These are phyloP conservation scores for Spinacia oleracea DNA, from an alignment of 179 eudicot genomes.

Conservation along the genomic window DNA sequence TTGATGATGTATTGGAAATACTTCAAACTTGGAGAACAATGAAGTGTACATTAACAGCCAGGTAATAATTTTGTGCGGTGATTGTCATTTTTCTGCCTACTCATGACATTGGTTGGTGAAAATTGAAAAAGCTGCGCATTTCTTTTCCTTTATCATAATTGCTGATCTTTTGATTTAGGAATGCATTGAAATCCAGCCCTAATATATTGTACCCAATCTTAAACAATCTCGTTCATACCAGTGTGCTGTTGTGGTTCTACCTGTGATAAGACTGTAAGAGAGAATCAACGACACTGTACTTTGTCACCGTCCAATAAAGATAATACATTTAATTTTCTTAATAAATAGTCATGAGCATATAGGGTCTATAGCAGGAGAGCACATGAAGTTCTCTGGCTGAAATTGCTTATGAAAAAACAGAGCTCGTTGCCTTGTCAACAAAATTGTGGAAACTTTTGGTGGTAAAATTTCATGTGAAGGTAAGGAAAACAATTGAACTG, in stretches of 20 bases:
- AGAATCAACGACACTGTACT: neutral
- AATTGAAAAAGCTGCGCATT: neutral
- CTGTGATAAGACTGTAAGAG: neutral
- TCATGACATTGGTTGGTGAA: constrained; percentile 14
- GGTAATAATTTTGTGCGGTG: constrained; percentile 41
- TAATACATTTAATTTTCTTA: too few species aligned
- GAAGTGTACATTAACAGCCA: constrained; percentile 56
- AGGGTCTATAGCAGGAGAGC: neutral
- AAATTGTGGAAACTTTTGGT: neutral
- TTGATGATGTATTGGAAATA: constrained; percentile 62
- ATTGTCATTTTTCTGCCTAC: constrained; percentile 1
- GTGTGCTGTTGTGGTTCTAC: neutral
- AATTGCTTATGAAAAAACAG: neutral
- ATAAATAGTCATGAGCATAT: neutral
- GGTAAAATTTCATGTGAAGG: neutral
- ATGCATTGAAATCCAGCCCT: neutral
- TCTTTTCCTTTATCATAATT: neutral
- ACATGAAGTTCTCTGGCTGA: neutral
- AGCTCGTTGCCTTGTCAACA: neutral
- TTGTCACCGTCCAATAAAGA: neutral
- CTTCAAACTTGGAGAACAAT: constrained; percentile 66
- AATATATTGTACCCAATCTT: neutral
- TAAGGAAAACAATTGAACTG: neutral
- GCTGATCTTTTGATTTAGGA: neutral
- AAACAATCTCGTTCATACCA: neutral